Conservation (phyloP, 352 stramenopile species). For the Saprolegnia diclina region DNA sequence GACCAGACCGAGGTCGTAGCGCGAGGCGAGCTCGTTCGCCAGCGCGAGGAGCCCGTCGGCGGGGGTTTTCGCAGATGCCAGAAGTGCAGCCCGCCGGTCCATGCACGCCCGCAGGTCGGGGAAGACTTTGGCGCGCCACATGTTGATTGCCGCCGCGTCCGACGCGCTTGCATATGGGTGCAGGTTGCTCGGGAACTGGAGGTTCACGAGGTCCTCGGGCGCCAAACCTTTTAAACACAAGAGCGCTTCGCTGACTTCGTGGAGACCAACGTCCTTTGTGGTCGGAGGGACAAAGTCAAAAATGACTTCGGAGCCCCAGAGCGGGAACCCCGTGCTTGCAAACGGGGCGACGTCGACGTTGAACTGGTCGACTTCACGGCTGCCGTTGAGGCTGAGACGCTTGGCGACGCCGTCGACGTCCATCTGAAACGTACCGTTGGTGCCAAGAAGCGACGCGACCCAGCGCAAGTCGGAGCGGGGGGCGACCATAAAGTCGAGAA, state of each 20-base stretch:
- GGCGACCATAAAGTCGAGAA: slow-evolving; percentile 4
- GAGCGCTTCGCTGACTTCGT: background rate
- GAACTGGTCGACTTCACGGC: slow-evolving; percentile 1
- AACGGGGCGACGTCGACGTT: background rate
- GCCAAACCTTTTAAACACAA: background rate
- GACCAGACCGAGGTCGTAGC: background rate
- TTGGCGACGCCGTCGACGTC: background rate
- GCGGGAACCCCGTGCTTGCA: background rate
- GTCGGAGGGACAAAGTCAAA: background rate
- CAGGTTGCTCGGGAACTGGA: background rate
- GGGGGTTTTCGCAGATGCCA: background rate
- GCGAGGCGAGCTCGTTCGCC: background rate
- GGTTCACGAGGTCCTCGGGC: background rate
- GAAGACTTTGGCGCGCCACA: background rate
- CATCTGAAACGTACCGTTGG: background rate
- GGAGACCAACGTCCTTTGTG: background rate
- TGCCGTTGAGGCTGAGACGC: background rate
- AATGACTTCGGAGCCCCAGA: slow-evolving; percentile 6
- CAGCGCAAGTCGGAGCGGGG: background rate
- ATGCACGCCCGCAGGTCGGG: background rate
- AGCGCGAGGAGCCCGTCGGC: background rate
- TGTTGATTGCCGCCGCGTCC: background rate
- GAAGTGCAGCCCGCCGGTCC: background rate
- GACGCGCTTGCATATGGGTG: background rate
- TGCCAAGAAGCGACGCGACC: background rate